Evolutionary conservation across 345 rosid genomes (phyloP), one percentile per base, ranked within the genome.

Genomic region (Eutrema japonicum): DNA sequence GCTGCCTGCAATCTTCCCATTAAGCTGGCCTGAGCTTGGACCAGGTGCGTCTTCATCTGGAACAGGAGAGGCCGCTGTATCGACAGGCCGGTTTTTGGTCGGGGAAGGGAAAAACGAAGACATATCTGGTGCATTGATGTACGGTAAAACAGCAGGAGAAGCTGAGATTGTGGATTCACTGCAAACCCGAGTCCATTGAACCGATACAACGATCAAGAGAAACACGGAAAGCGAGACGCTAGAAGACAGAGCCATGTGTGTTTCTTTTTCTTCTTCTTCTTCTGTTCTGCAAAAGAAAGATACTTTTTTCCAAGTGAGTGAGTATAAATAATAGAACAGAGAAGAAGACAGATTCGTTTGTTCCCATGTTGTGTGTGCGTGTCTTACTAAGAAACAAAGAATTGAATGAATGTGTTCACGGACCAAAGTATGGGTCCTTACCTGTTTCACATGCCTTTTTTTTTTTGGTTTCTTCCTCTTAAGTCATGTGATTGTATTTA

Each of bases 101-200:
- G 87, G 82, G 49, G 92, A 59, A 68, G 96, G 92, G 77, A 89
- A 89, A 57, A 89, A 89, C 0, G 90, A 79, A n/a, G 90, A 87
- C 86, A 82, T 84, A 55, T 82, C 77, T 2, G 89, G 86, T 56
- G 88, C 77, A 77, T 54, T 82, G 8, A 63, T 75, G 29, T 83
- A 75, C 5, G 96, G 90, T 38, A 81, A 68, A 69, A 82, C 85
- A 59, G 85, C 81, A 0, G 96, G 90, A 70, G 90, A 84, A 72
- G 92, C 86, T 48, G 80, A 61, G 65, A 83, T 77, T 10, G 83
- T 73, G 32, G 84, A 81, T 52, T 84, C 85, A 26, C 68, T 50
- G 36, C 2, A 66, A 12, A 72, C 75, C 41, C 4, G 13, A 46
- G 51, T 74, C 79, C 77, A 73, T 50, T 58, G 59, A 30, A 62